Evolutionary conservation across 2,329 filamentous ascomycete genomes (phyloP), one percentile per base, ranked within the genome.

Genomic region (Aspergillus sp.): DNA sequence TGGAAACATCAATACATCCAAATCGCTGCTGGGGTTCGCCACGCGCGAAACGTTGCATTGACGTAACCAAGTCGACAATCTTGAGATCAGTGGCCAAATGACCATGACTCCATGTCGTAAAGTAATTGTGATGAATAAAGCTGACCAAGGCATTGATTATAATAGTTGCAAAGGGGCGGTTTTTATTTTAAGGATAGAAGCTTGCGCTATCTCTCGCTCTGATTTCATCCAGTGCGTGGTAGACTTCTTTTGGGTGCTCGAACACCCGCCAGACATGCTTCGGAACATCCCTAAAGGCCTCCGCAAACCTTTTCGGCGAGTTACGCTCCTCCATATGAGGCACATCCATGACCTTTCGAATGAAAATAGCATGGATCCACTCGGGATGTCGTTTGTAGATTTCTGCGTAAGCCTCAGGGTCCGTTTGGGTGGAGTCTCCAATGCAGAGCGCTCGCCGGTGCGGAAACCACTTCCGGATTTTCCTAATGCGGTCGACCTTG

Each of bases 341-440:
- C 23, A 95, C 84, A 61, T 93, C 89, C 2, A 82, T 87, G 0
- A 95, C 91, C 70, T 90, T 93, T 54, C 93, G 85, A 67, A 97
- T 96, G 62, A 90, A 88, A 47, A 98, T 95, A 12, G 90, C 83
- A 60, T 85, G 85, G 60, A 97, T 85, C 91, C 92, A 97, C 6
- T 83, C 85, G 0, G 88, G 87, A 61, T 87, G 84, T 49, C 82
- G 81, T 52, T 86, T 73, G 61, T 82, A 92, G 75, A 91, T 86
- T 64, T 93, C 87, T 27, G 88, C 93, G 69, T 97, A 98, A 0
- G 90, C 86, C 72, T 98, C 93, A 0, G 93, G 93, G 66, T 98
- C 93, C 24, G 86, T 89, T 75, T 97, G 93, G 0, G 93, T 97
- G 40, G 89, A 93, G 75, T 98, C 93, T 1, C 93, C 93, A 63